Percentiles rank a stretch among this genome's conserved stretches.
phyloP scores from a whole-genome alignment of 371 early-diverging fungal genomes.

The Parasitella parasitica region DNA sequence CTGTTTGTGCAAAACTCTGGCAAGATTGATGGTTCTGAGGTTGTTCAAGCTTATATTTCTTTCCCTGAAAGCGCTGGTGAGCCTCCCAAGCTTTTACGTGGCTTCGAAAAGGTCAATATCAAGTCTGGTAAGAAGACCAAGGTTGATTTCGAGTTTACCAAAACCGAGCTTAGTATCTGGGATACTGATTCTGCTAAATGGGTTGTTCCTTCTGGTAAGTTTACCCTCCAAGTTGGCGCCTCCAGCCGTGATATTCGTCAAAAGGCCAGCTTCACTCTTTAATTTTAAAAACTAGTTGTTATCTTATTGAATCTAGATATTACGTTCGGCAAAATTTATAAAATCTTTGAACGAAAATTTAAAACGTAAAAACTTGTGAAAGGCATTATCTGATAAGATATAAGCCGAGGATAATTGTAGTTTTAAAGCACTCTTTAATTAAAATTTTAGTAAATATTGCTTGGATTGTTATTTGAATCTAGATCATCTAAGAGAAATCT shows the following conservation, averaged over 20 bases:
- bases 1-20: conserved; percentile 53
- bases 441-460: too few species aligned
- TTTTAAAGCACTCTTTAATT: too few species aligned
- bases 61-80: conserved; percentile 49
- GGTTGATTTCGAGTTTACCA: conserved; percentile 38
- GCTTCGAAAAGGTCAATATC: conserved; percentile 52
- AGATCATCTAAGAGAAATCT: too few species aligned
- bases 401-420: too few species aligned
- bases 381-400: too few species aligned
- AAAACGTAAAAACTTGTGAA: too few species aligned
- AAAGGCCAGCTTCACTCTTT: conserved; percentile 16
- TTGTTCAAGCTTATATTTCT: conserved; percentile 56
- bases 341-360: too few species aligned
- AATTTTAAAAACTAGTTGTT: too few species aligned
- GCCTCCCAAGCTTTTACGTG: conserved; percentile 56
- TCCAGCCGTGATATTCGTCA: conserved; percentile 51
- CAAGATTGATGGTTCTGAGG: conserved; percentile 49
- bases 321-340: too few species aligned
- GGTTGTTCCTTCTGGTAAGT: conserved; percentile 46
- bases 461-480: too few species aligned
- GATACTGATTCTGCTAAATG: conserved; percentile 31
- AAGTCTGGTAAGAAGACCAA: conserved; percentile 20
- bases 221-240: conserved; percentile 48
- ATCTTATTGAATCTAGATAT: too few species aligned
- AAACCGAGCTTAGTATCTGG: conserved; percentile 50